Percentiles rank a stretch among this genome's conserved stretches.
These are phyloP conservation scores for Podaxis sp. DNA, from an alignment of 768 basidiomycete species.

Conservation along the genomic window DNA sequence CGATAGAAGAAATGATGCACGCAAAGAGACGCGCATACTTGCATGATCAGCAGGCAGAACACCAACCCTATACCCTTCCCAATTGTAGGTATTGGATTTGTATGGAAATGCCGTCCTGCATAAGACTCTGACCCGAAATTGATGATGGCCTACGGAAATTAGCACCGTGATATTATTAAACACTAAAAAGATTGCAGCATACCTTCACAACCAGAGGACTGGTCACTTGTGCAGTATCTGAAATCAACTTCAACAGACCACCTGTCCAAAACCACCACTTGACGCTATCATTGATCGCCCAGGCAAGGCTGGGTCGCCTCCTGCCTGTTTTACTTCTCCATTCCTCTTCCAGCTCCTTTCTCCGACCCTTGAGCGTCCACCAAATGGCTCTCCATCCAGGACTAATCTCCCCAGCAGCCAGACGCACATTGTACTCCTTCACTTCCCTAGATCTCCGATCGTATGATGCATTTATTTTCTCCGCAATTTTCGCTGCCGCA, in stretches of 20 bases:
- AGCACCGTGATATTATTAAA: neutral
- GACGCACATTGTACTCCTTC: conserved; percentile 62
- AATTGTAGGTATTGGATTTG: conserved; percentile 31
- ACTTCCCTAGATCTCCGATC: conserved; percentile 52
- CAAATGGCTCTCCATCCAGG: conserved; percentile 50
- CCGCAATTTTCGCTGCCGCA: conserved; percentile 55
- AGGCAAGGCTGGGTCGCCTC: conserved; percentile 55
- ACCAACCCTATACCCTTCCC: conserved; percentile 70
- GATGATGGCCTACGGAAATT: conserved; percentile 53
- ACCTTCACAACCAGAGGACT: conserved; percentile 80
- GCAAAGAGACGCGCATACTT: conserved; percentile 61
- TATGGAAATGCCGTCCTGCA: conserved; percentile 33
- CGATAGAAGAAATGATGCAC: conserved; percentile 86
- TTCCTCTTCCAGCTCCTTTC: conserved; percentile 49
- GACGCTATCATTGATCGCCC: conserved; percentile 74
- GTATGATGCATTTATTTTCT: conserved; percentile 61
- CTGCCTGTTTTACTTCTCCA: conserved; percentile 66
- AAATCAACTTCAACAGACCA: conserved; percentile 54
- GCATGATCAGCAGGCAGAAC: conserved; percentile 64
- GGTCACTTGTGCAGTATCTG: conserved; percentile 69
- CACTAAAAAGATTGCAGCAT: conserved; percentile 11
- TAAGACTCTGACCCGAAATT: conserved; percentile 66
- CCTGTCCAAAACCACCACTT: conserved; percentile 77
- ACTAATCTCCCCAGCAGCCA: conserved; percentile 60
- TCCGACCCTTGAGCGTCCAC: conserved; percentile 57